These are phyloP conservation scores for Penicillium pancosmium DNA, from an alignment of 495 filamentous ascomycete genomes.

Conservation along the genomic window DNA sequence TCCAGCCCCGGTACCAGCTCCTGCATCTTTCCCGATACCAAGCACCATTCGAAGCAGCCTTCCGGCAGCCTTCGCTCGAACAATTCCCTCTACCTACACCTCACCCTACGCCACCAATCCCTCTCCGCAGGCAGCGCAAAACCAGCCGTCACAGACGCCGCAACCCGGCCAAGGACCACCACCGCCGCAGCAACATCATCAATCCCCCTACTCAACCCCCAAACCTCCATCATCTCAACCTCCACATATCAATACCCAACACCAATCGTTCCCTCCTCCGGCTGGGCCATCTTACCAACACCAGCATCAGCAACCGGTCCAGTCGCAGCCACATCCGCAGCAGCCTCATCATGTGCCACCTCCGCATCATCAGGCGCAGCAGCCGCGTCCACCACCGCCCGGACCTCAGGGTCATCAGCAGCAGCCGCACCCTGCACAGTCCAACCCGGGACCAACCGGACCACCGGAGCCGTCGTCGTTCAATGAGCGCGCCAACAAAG, in stretches of 20 bases:
- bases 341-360: slow-evolving; percentile 17
- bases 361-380: slow-evolving; percentile 18
- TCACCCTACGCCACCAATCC: slow-evolving; percentile 48
- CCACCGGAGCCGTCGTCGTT: slow-evolving; percentile 49
- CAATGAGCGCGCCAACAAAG: slow-evolving; percentile 51
- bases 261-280: slow-evolving; percentile 27
- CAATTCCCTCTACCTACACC: slow-evolving; percentile 43
- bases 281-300: slow-evolving; percentile 21
- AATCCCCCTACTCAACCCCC: slow-evolving; percentile 28
- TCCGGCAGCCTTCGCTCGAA: slow-evolving; percentile 46
- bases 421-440: slow-evolving; percentile 28
- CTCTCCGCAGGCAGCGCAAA: slow-evolving; percentile 35
- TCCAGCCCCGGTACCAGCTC: slow-evolving; percentile 10
- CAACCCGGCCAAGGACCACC: slow-evolving; percentile 30
- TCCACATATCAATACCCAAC: slow-evolving; percentile 24
- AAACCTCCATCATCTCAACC: slow-evolving; percentile 24
- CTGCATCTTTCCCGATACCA: slow-evolving; percentile 43
- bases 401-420: slow-evolving; percentile 34
- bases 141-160: slow-evolving; percentile 34
- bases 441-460: slow-evolving; percentile 48
- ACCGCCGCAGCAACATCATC: slow-evolving; percentile 14
- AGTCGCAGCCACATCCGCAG: slow-evolving; percentile 27
- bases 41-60: slow-evolving; percentile 48
- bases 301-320: slow-evolving; percentile 24
- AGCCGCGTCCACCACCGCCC: slow-evolving; percentile 38